Evolutionary conservation across 371 early-diverging fungal species (phyloP), one percentile per base, ranked within the genome.

Genomic region (Mortierella sp.): DNA sequence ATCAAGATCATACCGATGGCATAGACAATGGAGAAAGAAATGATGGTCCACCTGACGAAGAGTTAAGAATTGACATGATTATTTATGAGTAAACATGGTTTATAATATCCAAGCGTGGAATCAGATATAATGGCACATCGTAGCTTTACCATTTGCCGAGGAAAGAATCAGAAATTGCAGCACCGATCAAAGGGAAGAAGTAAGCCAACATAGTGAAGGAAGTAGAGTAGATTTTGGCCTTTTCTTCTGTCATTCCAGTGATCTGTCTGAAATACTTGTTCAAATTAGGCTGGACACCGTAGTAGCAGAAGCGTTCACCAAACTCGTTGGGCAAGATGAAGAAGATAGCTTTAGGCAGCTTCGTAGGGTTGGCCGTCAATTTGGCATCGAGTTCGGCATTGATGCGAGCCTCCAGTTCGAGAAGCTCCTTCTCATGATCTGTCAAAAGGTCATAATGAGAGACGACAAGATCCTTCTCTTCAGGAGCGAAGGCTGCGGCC

Each of bases 101-200:
- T 28, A 21, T 19, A 52, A 19, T 28, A 28, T 28, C 28, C 28
- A 28, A 28, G 28, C 28, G 28, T 28, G 1, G 28, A 28, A 28
- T 28, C 28, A 52, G 19, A 52, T 19, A 52, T 6, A 52, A 19
- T 9, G 22, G 28, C 28, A 15, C 11, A 33, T 19, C 21, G 3
- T 28, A 16, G 33, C 15, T 67, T 57, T 69, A 70, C 87, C 86
- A 92, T 84, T 90, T 91, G 77, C 91, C 93, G 57, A 91, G 77
- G 76, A 85, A 87, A 21, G 87, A 87, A 78, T 93, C 95, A 16
- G 92, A 88, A 48, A 92, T 38, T 50, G 91, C 84, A 63, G 90
- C 91, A 48, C 93, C 92, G 24, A 91, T 55, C 45, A 94, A 76
- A 19, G 93, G 91, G 82, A 86, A 87, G 73, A 91, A 83, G 83